Base-by-base conservation (phyloP, 805 yeast species). In the Saccharomycopsis capsularis region DNA sequence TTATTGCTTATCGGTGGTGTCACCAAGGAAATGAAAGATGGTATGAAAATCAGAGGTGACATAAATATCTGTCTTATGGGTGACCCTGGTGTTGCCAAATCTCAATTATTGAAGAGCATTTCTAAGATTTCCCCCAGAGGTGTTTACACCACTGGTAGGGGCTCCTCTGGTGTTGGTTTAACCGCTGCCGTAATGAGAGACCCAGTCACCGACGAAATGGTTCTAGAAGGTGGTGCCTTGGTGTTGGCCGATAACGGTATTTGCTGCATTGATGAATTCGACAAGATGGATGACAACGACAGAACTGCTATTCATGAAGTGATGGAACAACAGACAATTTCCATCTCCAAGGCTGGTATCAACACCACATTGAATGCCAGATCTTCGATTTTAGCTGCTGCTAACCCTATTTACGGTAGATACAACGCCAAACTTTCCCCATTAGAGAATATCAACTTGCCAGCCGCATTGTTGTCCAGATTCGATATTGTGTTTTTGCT, bases 111-210 rank as follows among this genome's bases (percentile, higher is more conserved):
- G 55, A 93, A 93, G 64, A 84, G 95, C 30, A 87, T 93, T 56
- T 76, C 88, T 52, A 88, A 90, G 59, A 85, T 93, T 47, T 93
- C 98, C 3, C 99, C 99, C 27, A 76, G 98, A 61, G 95, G 96
- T 44, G 95, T 93, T 27, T 93, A 93, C 66, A 93, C 99, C 6
- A 93, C 99, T 1, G 99, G 99, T 69, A 81, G 95, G 60, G 99
- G 99, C 64, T 89, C 97, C 3, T 93, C 99, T 0, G 99, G 99
- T 50, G 99, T 93, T 41, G 99, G 99, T 69, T 73, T 93, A 59
- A 93, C 99, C 3, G 99, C 99, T 1, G 99, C 99, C 0, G 99
- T 93, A 32, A 89, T 93, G 95, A 79, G 93, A 60, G 99, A 93
- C 65, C 97, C 98, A 2, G 91, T 90, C n/a, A 93, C 99, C 1